Evolutionary conservation across 2,329 filamentous ascomycete species (phyloP).

Genomic region (Neospermospora avenae): DNA sequence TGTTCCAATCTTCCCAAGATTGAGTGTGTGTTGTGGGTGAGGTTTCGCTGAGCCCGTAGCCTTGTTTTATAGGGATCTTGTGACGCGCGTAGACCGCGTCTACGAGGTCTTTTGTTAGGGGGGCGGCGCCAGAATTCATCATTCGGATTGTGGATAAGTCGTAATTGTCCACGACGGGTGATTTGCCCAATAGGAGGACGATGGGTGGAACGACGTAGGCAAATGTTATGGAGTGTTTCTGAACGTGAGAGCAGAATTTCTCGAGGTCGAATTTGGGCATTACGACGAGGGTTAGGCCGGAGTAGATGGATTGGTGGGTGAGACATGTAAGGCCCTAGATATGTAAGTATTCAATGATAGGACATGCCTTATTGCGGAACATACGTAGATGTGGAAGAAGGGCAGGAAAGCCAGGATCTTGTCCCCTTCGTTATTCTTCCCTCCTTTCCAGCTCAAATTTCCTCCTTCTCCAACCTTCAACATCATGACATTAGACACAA

Average conservation of each 20-base stretch:
- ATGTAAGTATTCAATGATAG: slow-evolving; percentile 2
- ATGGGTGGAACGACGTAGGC: slow-evolving; percentile 83
- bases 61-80: slow-evolving; percentile 81
- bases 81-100: slow-evolving; percentile 71
- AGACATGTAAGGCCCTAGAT: slow-evolving; percentile 64
- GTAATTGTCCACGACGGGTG: slow-evolving; percentile 74
- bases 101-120: slow-evolving; percentile 76
- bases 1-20: slow-evolving; percentile 71
- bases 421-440: slow-evolving; percentile 62
- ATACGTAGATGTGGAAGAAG: slow-evolving; percentile 87
- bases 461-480: slow-evolving; percentile 49
- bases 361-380: slow-evolving; percentile 27
- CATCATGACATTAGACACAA: slow-evolving; percentile 71
- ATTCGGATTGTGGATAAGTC: slow-evolving; percentile 76
- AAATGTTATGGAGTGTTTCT: slow-evolving; percentile 71
- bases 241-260: slow-evolving; percentile 71
- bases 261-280: slow-evolving; percentile 81
- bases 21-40: slow-evolving; percentile 75
- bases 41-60: slow-evolving; percentile 87
- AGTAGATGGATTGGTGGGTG: slow-evolving; percentile 64
- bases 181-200: slow-evolving; percentile 74
- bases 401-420: slow-evolving; percentile 76
- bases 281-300: slow-evolving; percentile 64
- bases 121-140: slow-evolving; percentile 85
- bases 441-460: slow-evolving; percentile 55